A percentile compares a stretch with the other conserved stretches of the same genome.
Evolutionary conservation across 371 early-diverging fungal genomes (phyloP).

Genomic region (Syncephalastrum sp.): DNA sequence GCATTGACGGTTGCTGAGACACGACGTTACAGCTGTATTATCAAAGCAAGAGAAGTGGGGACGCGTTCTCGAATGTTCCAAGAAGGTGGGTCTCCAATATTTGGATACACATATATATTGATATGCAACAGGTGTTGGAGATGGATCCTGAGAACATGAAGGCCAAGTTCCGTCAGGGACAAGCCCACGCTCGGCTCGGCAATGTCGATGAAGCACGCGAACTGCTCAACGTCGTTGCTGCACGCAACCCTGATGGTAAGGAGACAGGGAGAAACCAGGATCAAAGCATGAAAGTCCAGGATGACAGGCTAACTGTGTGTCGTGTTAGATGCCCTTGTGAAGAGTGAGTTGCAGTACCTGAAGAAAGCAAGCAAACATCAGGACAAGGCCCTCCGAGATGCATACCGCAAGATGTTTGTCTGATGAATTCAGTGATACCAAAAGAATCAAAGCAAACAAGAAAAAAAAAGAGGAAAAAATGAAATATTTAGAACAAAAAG

Average conservation of each 20-base stretch:
- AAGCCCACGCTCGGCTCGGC: conserved; percentile 32
- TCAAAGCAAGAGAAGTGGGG: conserved; percentile 44
- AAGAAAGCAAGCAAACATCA: too few species aligned
- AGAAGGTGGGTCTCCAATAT: conserved; percentile 18
- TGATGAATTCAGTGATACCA: too few species aligned
- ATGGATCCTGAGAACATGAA: conserved; percentile 34
- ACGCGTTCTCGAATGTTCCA: conserved; percentile 33
- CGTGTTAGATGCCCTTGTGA: too few species aligned
- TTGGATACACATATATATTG: not conserved
- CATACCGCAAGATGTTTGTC: too few species aligned
- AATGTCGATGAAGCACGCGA: conserved; percentile 29
- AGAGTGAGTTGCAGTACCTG: too few species aligned
- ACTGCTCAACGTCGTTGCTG: conserved; percentile 20
- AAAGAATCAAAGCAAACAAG: too few species aligned
- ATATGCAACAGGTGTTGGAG: conserved; percentile 17
- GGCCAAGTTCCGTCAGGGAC: conserved; percentile 41
- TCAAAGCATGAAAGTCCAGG: too few species aligned
- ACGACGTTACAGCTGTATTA: conserved; percentile 24
- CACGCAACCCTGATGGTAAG: conserved; percentile 36
- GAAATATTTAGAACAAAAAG: too few species aligned
- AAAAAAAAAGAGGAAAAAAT: too few species aligned
- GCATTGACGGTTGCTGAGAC: not conserved
- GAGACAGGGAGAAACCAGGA: too few species aligned
- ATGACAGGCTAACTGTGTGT: too few species aligned
- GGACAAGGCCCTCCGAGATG: too few species aligned